A percentile compares a stretch with the other conserved stretches of the same genome.
Evolutionary conservation across 129 eudicot species (phyloP).

Genomic region (Flaveria linearis): DNA sequence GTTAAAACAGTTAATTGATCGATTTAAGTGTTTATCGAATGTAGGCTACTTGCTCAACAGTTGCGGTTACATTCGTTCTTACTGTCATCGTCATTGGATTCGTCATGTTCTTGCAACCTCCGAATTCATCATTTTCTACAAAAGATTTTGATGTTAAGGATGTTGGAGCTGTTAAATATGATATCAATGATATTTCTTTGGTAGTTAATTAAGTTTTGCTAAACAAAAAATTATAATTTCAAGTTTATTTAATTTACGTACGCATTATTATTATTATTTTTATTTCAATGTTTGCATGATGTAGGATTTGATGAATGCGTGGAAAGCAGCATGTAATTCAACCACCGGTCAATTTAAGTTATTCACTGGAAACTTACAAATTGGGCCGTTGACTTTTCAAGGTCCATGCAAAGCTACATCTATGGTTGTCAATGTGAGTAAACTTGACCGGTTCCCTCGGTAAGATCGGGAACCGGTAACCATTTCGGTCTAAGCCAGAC

Average conservation of each 20-base stretch:
- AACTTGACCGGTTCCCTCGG: neutral
- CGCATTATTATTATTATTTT: neutral
- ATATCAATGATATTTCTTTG: slow-evolving; percentile 26
- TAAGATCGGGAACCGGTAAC: too few species aligned
- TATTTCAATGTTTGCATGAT: neutral
- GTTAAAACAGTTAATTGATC: neutral
- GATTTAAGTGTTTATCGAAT: neutral
- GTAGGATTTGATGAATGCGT: neutral
- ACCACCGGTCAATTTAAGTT: slow-evolving; percentile 13
- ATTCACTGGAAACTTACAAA: neutral
- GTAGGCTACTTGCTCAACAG: neutral
- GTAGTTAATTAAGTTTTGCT: slow-evolving; percentile 10
- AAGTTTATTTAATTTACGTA: neutral
- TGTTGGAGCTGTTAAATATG: slow-evolving; percentile 46
- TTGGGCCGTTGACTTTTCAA: slow-evolving; percentile 4
- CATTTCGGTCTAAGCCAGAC: too few species aligned
- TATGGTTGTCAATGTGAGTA: slow-evolving; percentile 30
- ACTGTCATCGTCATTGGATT: neutral
- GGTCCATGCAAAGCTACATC: slow-evolving; percentile 30
- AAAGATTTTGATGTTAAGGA: slow-evolving; percentile 22
- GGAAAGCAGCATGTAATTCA: slow-evolving; percentile 22
- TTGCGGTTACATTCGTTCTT: slow-evolving; percentile 6
- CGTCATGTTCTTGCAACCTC: neutral
- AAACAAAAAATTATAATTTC: neutral
- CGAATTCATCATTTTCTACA: neutral